Percentiles rank a stretch among this genome's conserved stretches.
Evolutionary conservation across 208 protist genomes (phyloP).

Genomic region (Trypanosoma brucei): DNA sequence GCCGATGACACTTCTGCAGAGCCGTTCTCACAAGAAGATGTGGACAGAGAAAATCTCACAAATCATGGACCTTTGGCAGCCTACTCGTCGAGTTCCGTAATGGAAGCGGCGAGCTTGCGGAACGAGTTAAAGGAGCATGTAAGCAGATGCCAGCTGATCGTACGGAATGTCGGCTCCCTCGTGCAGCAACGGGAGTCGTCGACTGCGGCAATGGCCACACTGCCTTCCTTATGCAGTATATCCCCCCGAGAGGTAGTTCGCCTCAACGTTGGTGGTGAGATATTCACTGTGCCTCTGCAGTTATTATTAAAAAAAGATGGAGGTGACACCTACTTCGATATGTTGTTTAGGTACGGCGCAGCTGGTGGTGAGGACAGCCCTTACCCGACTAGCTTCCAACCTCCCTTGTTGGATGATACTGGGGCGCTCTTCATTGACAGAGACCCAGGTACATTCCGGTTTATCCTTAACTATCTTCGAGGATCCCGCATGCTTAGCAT

Average conservation of each 20-base stretch:
- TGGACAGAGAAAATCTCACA: not conserved
- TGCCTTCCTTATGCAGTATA: conserved; percentile 7
- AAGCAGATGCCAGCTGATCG: conserved; percentile 11
- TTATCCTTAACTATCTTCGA: conserved; percentile 78
- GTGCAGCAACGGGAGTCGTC: conserved; percentile 18
- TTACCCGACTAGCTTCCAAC: conserved; percentile 9
- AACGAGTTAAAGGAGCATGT: conserved; percentile 16
- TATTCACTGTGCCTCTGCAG: conserved; percentile 62
- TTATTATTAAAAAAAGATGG: conserved; percentile 44
- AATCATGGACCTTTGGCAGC: not conserved
- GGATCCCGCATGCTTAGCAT: conserved; percentile 70
- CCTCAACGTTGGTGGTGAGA: conserved; percentile 79
- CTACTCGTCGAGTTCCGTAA: not conserved
- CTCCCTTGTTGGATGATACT: conserved; percentile 45
- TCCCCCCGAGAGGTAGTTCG: conserved; percentile 29
- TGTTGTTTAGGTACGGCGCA: conserved; percentile 20
- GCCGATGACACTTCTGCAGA: conserved; percentile 7
- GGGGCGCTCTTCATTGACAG: conserved; percentile 82
- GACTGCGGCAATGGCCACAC: not conserved
- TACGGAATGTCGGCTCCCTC: conserved; percentile 17
- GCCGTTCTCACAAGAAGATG: not conserved
- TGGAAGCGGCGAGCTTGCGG: conserved; percentile 6
- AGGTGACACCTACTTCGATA: conserved; percentile 29
- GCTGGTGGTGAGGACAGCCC: not conserved
- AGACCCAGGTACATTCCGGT: conserved; percentile 73